Percentiles rank a stretch among this genome's conserved stretches.
Evolutionary conservation across 2,329 filamentous ascomycete species (phyloP).

Genomic region (Xylariaceae sp.): DNA sequence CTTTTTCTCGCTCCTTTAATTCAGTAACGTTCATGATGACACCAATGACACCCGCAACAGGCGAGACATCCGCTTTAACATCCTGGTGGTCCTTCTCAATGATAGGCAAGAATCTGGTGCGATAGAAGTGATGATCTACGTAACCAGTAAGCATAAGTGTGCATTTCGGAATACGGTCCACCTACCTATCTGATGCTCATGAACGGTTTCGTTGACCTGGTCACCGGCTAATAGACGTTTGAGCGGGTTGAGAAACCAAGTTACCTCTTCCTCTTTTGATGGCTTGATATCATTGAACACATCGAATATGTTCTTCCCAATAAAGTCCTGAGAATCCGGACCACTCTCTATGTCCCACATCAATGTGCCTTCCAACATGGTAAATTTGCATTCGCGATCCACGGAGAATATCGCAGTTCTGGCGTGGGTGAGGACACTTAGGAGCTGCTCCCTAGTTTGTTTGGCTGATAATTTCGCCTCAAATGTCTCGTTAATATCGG

Average conservation of each 20-base stretch:
- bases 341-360: slow-evolving; percentile 52
- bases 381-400: slow-evolving; percentile 62
- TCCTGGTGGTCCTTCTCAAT: slow-evolving; percentile 58
- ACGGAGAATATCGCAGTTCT: slow-evolving; percentile 77
- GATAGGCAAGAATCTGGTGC: slow-evolving; percentile 71
- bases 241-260: slow-evolving; percentile 60
- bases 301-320: slow-evolving; percentile 66
- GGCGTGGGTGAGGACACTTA: slow-evolving; percentile 74
- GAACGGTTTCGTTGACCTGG: slow-evolving; percentile 57
- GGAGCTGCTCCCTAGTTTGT: slow-evolving; percentile 69
- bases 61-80: slow-evolving; percentile 50
- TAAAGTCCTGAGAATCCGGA: slow-evolving; percentile 49
- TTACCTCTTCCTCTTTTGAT: slow-evolving; percentile 46
- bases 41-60: slow-evolving; percentile 73
- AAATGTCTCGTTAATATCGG: slow-evolving; percentile 76
- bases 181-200: slow-evolving; percentile 63
- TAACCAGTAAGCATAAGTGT: slow-evolving; percentile 9
- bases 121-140: slow-evolving; percentile 65
- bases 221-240: slow-evolving; percentile 66
- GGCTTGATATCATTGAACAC: slow-evolving; percentile 60
- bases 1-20: slow-evolving; percentile 64
- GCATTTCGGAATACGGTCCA: not conserved
- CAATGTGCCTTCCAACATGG: slow-evolving; percentile 70
- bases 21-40: slow-evolving; percentile 82
- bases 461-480: slow-evolving; percentile 68